Evolutionary conservation across 805 yeast genomes (phyloP).

Genomic region (Komagataella pastoris): DNA sequence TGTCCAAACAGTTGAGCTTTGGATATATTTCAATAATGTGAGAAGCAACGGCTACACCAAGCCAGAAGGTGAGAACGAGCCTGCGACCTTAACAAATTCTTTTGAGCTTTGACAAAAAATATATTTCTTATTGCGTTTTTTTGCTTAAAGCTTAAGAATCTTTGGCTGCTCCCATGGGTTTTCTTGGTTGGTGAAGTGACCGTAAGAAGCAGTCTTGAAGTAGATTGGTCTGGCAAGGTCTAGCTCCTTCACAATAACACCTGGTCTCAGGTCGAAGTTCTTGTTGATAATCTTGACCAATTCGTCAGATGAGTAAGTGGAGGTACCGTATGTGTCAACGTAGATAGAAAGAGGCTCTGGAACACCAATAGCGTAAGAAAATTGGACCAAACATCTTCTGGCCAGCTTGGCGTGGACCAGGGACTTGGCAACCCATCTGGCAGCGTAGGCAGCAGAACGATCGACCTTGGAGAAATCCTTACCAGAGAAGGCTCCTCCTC

Average conservation of each 20-base stretch:
- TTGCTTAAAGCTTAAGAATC: constrained; percentile 43
- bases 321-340: constrained; percentile 97
- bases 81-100: not conserved
- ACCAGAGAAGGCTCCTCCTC: constrained; percentile 99
- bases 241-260: constrained; percentile 93
- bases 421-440: constrained; percentile 99
- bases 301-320: constrained; percentile 78
- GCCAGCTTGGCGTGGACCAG: constrained; percentile 90
- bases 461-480: constrained; percentile 99
- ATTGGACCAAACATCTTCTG: constrained; percentile 95
- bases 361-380: constrained; percentile 99
- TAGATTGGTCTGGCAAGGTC: constrained; percentile 98
- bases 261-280: constrained; percentile 99
- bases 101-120: not conserved
- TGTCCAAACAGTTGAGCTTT: constrained; percentile 1
- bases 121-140: not conserved
- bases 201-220: constrained; percentile 97
- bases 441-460: constrained; percentile 99
- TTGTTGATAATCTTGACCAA: constrained; percentile 82
- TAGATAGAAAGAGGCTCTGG: constrained; percentile 98
- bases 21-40: not conserved
- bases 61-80: not conserved
- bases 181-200: constrained; percentile 98
- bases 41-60: not conserved
- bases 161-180: constrained; percentile 98